Evolutionary conservation across 352 stramenopile genomes (phyloP).

Genomic region (Blastocystis sp.): DNA sequence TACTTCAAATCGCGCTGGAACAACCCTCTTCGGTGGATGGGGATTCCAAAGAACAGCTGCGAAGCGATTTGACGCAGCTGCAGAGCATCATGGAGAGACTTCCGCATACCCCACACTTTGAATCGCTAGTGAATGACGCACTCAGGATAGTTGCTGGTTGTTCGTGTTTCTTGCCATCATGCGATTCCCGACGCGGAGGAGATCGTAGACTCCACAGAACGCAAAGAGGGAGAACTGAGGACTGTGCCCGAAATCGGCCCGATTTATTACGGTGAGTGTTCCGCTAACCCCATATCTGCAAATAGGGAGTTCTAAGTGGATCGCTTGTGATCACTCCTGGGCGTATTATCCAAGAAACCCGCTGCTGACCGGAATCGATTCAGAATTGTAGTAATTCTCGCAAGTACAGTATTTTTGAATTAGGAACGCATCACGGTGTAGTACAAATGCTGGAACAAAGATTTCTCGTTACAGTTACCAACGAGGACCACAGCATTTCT

Average conservation of each 20-base stretch:
- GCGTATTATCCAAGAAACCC: no score
- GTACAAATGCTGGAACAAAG: conserved; percentile 49
- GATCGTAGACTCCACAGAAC: no score
- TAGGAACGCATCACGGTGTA: background rate
- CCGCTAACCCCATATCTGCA: background rate
- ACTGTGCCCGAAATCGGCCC: no score
- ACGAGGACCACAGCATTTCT: conserved; percentile 12
- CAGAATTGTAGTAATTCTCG: background rate
- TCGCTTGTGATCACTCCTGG: no score
- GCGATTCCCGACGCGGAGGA: no score
- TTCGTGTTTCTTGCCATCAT: no score
- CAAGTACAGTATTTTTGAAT: background rate
- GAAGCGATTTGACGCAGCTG: background rate
- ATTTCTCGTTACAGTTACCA: conserved; percentile 23
- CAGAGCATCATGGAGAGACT: background rate
- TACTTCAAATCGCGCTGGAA: background rate
- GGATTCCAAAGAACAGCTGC: conserved; percentile 3
- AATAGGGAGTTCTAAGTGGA: no score
- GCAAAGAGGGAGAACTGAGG: no score
- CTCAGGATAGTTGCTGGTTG: no score
- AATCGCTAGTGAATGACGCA: background rate
- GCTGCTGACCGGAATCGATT: no score
- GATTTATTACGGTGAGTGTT: no score
- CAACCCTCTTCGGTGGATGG: background rate
- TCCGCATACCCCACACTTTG: background rate